phyloP scores from a whole-genome alignment of 2,329 filamentous ascomycete species.

The Aspergillus alliaceus region DNA sequence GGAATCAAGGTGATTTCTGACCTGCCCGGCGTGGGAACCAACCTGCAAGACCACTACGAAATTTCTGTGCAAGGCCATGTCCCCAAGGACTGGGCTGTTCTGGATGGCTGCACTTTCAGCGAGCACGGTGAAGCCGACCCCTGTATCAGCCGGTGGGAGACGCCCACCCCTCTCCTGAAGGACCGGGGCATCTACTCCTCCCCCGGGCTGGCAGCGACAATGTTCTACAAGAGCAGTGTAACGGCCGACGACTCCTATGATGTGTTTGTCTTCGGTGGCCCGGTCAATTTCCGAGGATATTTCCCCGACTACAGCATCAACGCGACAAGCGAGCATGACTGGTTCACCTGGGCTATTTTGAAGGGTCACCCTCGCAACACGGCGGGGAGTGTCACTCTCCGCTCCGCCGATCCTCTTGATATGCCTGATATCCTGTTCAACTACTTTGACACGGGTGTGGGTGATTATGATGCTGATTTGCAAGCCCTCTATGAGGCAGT shows the following conservation, averaged over 20 bases:
- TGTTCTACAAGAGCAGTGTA: slow-evolving; percentile 38
- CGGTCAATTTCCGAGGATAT: slow-evolving; percentile 57
- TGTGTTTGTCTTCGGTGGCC: slow-evolving; percentile 57
- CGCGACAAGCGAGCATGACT: slow-evolving; percentile 43
- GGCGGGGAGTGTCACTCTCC: slow-evolving; percentile 62
- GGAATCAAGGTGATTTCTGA: slow-evolving; percentile 57
- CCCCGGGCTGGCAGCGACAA: slow-evolving; percentile 56
- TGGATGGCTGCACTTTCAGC: slow-evolving; percentile 35
- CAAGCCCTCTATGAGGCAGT: slow-evolving; percentile 58
- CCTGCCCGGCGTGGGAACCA: slow-evolving; percentile 63
- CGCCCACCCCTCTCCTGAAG: slow-evolving; percentile 34
- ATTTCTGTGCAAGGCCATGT: slow-evolving; percentile 21
- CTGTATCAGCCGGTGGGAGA: slow-evolving; percentile 47
- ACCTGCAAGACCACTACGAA: slow-evolving; percentile 60
- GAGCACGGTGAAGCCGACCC: slow-evolving; percentile 31
- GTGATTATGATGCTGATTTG: slow-evolving; percentile 50
- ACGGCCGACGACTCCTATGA: slow-evolving; percentile 52
- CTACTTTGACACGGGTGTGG: slow-evolving; percentile 50
- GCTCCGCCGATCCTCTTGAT: slow-evolving; percentile 63
- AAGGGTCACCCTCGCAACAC: slow-evolving; percentile 65
- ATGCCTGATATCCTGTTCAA: slow-evolving; percentile 63
- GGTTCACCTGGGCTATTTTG: slow-evolving; percentile 50
- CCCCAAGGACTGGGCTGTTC: slow-evolving; percentile 44
- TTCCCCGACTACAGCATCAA: slow-evolving; percentile 45
- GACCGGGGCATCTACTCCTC: slow-evolving; percentile 47